These are phyloP conservation scores for Paecilomyces variotii DNA, from an alignment of 2,329 filamentous ascomycete species.

Conservation along the genomic window DNA sequence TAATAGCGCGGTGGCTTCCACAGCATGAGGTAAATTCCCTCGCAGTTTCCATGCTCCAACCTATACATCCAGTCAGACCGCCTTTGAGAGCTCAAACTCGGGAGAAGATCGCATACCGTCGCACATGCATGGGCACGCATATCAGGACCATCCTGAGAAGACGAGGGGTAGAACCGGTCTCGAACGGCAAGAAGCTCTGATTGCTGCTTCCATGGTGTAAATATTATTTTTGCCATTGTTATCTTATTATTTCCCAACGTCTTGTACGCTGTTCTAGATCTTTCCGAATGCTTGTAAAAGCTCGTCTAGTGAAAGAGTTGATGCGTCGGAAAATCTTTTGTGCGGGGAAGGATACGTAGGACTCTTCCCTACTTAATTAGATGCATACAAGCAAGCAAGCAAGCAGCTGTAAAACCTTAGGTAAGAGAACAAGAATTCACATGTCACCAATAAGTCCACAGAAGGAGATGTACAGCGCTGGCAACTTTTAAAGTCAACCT, in stretches of 20 bases:
- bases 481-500: too few species aligned
- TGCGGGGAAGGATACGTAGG: neutral
- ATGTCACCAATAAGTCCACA: too few species aligned
- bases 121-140: constrained; percentile 32
- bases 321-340: neutral
- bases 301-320: neutral
- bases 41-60: constrained; percentile 39
- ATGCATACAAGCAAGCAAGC: neutral
- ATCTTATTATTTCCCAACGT: neutral
- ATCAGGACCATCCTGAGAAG: constrained; percentile 25
- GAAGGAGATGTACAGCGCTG: too few species aligned
- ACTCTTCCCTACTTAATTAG: too few species aligned
- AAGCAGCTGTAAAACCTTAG: neutral
- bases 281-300: neutral
- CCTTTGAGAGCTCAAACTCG: neutral
- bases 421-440: too few species aligned
- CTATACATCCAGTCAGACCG: constrained; percentile 13
- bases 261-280: neutral
- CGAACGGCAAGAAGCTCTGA: constrained; percentile 30
- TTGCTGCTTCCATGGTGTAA: constrained; percentile 35
- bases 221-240: constrained; percentile 32
- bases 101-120: constrained; percentile 21
- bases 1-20: constrained; percentile 39
- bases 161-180: constrained; percentile 31
- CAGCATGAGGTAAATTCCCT: constrained; percentile 37